A percentile compares a stretch with the other conserved stretches of the same genome.
These are phyloP conservation scores for Tremella fuciformis DNA, from an alignment of 768 basidiomycete genomes.

Conservation along the genomic window DNA sequence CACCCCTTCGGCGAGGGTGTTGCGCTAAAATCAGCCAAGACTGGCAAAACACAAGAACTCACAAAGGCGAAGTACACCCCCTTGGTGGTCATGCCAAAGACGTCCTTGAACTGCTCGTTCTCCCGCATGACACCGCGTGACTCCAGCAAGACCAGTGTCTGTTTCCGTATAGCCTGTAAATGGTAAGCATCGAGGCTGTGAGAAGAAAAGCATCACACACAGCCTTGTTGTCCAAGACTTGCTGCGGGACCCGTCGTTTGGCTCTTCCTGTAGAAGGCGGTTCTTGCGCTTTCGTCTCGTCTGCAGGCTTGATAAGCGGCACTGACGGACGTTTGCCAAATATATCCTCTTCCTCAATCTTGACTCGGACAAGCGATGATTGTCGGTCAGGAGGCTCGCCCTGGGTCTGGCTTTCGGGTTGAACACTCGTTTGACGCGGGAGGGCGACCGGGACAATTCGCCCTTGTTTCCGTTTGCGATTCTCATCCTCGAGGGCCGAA, in stretches of 20 bases:
- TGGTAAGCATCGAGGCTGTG: slow-evolving; percentile 6
- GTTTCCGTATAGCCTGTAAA: slow-evolving; percentile 44
- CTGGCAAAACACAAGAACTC: slow-evolving; percentile 15
- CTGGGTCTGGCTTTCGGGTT: slow-evolving; percentile 1
- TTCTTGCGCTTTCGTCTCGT: slow-evolving; percentile 6
- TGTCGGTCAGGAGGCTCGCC: not conserved
- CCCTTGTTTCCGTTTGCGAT: slow-evolving; percentile 29
- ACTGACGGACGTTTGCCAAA: slow-evolving; percentile 28
- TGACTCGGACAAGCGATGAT: not conserved
- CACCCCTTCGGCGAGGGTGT: slow-evolving; percentile 18
- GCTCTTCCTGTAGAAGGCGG: slow-evolving; percentile 8
- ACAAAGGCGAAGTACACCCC: slow-evolving; percentile 47
- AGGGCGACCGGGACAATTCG: slow-evolving; percentile 17
- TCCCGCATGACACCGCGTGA: slow-evolving; percentile 26
- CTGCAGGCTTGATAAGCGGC: slow-evolving; percentile 4
- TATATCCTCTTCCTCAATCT: slow-evolving; percentile 37
- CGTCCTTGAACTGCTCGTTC: slow-evolving; percentile 46
- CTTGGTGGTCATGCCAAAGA: slow-evolving; percentile 46
- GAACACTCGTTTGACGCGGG: not conserved
- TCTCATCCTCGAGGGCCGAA: slow-evolving; percentile 15
- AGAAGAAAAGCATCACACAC: slow-evolving; percentile 21
- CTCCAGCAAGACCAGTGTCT: slow-evolving; percentile 37
- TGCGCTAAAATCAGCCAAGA: slow-evolving; percentile 20
- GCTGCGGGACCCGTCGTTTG: slow-evolving; percentile 35
- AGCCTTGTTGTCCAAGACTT: slow-evolving; percentile 45